These are phyloP conservation scores for Carnegiea gigantea DNA, from an alignment of 179 eudicot genomes.

Conservation along the genomic window DNA sequence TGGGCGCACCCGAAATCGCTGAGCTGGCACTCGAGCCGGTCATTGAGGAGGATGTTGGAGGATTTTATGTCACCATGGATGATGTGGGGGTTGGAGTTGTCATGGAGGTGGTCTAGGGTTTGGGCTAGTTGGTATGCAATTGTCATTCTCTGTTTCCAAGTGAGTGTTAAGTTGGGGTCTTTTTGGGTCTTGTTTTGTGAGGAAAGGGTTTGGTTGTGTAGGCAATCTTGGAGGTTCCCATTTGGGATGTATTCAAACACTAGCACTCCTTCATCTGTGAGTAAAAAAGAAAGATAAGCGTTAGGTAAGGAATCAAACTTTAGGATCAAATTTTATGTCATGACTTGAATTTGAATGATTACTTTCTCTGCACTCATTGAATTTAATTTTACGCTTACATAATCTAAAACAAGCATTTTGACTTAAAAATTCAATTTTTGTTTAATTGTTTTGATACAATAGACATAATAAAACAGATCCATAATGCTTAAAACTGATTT, in stretches of 20 bases:
- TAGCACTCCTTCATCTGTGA: conserved; percentile 57
- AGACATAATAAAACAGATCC: neutral
- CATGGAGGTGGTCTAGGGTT: conserved; percentile 70
- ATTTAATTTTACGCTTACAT: too few species aligned
- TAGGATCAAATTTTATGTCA: neutral
- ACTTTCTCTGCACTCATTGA: neutral
- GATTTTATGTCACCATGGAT: conserved; percentile 85
- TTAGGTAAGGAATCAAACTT: neutral
- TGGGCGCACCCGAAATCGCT: conserved; percentile 82
- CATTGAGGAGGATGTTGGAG: conserved; percentile 69
- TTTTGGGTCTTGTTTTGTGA: neutral
- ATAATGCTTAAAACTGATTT: neutral
- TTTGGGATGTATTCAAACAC: conserved; percentile 61
- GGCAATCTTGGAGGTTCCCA: conserved; percentile 66
- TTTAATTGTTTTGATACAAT: too few species aligned
- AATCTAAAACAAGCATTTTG: neutral
- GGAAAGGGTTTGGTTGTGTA: conserved; percentile 28
- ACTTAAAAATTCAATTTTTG: neutral
- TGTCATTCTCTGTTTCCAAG: conserved; percentile 61
- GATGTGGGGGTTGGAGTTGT: conserved; percentile 49
- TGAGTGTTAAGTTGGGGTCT: conserved; percentile 20
- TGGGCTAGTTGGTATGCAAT: conserved; percentile 69
- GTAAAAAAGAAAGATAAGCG: neutral
- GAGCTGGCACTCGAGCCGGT: conserved; percentile 47
- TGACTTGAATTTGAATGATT: neutral